phyloP scores from a whole-genome alignment of 306 rosid genomes.

The Benincasa hispida region DNA sequence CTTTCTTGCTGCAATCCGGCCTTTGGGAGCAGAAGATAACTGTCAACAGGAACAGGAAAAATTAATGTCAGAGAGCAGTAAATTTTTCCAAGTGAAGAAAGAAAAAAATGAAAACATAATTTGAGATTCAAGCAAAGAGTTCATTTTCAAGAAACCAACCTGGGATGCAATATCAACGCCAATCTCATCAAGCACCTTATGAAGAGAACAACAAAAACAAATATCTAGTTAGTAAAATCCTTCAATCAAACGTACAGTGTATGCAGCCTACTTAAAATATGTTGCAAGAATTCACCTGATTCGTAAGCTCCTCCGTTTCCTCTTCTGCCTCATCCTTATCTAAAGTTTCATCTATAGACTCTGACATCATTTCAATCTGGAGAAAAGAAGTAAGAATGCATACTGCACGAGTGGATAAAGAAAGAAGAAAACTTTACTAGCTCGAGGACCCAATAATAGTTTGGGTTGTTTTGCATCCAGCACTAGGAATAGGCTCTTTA shows the following conservation, averaged over 20 bases:
- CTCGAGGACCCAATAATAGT: neutral
- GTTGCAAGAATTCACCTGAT: slow-evolving; percentile 48
- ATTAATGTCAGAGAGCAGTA: slow-evolving; percentile 1
- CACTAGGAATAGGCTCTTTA: neutral
- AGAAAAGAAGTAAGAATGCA: neutral
- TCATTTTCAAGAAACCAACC: slow-evolving; percentile 33
- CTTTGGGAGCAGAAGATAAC: slow-evolving; percentile 98
- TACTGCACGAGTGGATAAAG: neutral
- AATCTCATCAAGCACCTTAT: slow-evolving; percentile 96
- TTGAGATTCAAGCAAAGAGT: neutral
- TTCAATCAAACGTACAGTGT: neutral
- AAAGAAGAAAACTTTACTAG: neutral
- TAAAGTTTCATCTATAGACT: slow-evolving; percentile 88
- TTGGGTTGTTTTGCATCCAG: neutral
- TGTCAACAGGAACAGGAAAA: slow-evolving; percentile 14
- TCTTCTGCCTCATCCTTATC: slow-evolving; percentile 99
- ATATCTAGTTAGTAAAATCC: slow-evolving; percentile 3
- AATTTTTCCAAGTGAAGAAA: neutral
- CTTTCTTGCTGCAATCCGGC: slow-evolving; percentile 70
- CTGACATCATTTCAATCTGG: slow-evolving; percentile 99
- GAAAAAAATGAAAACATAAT: neutral
- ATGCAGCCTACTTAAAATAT: neutral
- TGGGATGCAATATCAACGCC: slow-evolving; percentile 98
- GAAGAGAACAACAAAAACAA: slow-evolving; percentile 6
- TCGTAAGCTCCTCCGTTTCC: slow-evolving; percentile 95